A percentile compares a stretch with the other conserved stretches of the same genome.
These are phyloP conservation scores for Melianthus villosus DNA, from an alignment of 441 rosid species.

Conservation along the genomic window DNA sequence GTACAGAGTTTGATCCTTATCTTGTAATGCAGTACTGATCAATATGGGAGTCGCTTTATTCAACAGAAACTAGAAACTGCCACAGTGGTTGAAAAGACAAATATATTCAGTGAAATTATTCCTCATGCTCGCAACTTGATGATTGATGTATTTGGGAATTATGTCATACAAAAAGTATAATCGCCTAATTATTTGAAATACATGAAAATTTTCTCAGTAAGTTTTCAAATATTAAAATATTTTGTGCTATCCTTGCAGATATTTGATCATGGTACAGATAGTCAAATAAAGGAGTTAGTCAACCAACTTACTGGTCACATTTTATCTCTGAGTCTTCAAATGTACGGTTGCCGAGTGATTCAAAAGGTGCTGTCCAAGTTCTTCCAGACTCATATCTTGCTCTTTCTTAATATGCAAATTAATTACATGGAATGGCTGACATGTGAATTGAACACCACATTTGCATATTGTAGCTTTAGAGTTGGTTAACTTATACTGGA, in stretches of 20 bases:
- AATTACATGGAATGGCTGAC: too few species aligned
- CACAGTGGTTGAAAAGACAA: conserved; percentile 54
- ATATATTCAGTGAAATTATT: conserved; percentile 69
- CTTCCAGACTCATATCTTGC: too few species aligned
- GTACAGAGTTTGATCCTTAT: too few species aligned
- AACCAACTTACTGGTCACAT: conserved; percentile 58
- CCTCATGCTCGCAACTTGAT: conserved; percentile 61
- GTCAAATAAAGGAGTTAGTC: conserved; percentile 53
- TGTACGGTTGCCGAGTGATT: conserved; percentile 77
- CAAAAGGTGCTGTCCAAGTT: too few species aligned
- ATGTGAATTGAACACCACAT: too few species aligned
- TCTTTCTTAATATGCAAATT: too few species aligned
- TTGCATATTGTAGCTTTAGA: too few species aligned
- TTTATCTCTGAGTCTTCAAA: conserved; percentile 62
- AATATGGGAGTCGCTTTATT: conserved; percentile 85
- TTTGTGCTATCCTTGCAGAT: conserved; percentile 21
- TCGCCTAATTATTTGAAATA: too few species aligned
- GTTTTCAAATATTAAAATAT: too few species aligned
- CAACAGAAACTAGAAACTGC: conserved; percentile 91
- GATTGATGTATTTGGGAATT: conserved; percentile 88
- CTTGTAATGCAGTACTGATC: conserved; percentile 83
- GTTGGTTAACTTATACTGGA: too few species aligned
- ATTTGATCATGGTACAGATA: conserved; percentile 62
- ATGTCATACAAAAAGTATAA: conserved; percentile 75
- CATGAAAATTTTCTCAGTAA: background rate